Base-by-base conservation (phyloP, 768 basidiomycete genomes). In the Exidia glandulosa region DNA sequence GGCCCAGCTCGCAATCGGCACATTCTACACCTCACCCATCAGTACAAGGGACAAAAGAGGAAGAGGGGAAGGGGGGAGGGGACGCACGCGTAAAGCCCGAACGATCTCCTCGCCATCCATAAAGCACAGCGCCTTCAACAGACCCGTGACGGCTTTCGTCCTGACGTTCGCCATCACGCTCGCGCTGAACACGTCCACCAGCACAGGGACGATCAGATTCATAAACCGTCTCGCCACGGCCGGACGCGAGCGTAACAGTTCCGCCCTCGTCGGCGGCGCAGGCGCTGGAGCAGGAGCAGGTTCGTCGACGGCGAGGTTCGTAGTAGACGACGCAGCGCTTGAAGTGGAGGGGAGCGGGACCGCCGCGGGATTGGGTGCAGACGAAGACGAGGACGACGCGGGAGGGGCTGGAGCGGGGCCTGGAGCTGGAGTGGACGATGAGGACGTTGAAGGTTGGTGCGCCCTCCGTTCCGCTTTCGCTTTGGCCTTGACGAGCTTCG, bases 171-270 rank as follows among this genome's bases (percentile, higher is more conserved):
- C 83, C 56, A 87, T 85, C 30, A 98, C 94, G 70, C 92, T 96
- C 32, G 96, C 95, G n/a, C 94, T 89, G 72, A 97, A 98, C n/a
- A 99, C 94, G 66, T 98, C 96, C 61, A 98, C 86, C 59, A 99
- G 80, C 59, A 96, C 92, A 1, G 96, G 96, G 0, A 97, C 86
- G 66, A 93, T 84, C 33, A 95, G 76, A 54, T 84, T 82, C 81
- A 94, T 90, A 72, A 94, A 98, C 16, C 85, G 81, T 23, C 81
- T 84, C 56, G 94, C 87, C 30, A 91, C 83, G n/a, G 75, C 78
- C 27, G 87, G 81, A 62, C 87, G 85, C 3, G 82, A 83, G 59
- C 87, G 83, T 48, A 94, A 72, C 52, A 96, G 70, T 48, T 92
- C 86, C 16, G 87, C 82, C 56, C 94, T 13, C 50, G 50, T 54